Percentiles rank a stretch among this genome's conserved stretches.
Evolutionary conservation across 495 filamentous ascomycete genomes (phyloP).

Genomic region (Aspergillus wentii): DNA sequence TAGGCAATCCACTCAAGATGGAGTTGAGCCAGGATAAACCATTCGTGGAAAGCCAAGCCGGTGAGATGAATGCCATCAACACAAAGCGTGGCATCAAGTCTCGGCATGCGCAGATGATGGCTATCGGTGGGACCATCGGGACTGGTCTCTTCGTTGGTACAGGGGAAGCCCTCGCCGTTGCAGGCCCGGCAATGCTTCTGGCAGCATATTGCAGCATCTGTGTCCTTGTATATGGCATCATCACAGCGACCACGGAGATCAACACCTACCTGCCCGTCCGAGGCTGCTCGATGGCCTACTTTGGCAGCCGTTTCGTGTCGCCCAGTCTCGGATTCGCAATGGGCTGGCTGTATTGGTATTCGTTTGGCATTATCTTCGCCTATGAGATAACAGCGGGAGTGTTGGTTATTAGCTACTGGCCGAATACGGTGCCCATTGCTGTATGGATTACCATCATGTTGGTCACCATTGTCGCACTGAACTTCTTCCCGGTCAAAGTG

Average conservation of each 20-base stretch:
- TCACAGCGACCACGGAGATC: constrained; percentile 53
- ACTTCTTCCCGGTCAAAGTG: constrained; percentile 55
- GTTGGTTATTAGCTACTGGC: constrained; percentile 67
- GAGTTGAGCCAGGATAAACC: too few species aligned
- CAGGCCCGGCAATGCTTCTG: constrained; percentile 55
- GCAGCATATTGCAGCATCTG: constrained; percentile 52
- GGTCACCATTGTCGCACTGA: constrained; percentile 11
- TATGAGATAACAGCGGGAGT: constrained; percentile 61
- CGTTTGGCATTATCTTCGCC: constrained; percentile 56
- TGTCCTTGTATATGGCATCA: constrained; percentile 48
- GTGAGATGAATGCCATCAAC: too few species aligned
- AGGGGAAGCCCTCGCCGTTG: constrained; percentile 47
- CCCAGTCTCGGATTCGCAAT: constrained; percentile 51
- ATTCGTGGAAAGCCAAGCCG: too few species aligned
- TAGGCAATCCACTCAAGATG: too few species aligned
- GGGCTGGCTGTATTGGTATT: constrained; percentile 49
- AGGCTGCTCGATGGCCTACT: constrained; percentile 45
- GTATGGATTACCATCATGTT: constrained; percentile 27
- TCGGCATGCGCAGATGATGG: constrained; percentile 57
- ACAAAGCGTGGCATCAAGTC: constrained; percentile 27
- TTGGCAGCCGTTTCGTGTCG: constrained; percentile 46
- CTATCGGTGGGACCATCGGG: constrained; percentile 58
- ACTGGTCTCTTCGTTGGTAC: constrained; percentile 48
- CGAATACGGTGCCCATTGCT: constrained; percentile 27
- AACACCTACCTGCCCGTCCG: constrained; percentile 49